Evolutionary conservation across 139 green algal genomes (phyloP).

Genomic region (Chlorella vulgaris): DNA sequence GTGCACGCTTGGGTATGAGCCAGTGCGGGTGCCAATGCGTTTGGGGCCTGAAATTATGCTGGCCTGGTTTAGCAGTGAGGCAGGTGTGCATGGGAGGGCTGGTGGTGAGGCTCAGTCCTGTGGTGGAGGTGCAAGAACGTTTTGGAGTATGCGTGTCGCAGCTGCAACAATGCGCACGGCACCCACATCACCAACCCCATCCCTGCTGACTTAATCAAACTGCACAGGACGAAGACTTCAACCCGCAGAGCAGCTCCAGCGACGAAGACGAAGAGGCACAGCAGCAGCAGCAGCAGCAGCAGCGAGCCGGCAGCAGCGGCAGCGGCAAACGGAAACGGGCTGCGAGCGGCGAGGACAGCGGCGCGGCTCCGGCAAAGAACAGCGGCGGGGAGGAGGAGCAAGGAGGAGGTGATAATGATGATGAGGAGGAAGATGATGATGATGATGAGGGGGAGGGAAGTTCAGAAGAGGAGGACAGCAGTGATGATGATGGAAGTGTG

Average conservation of each 20-base stretch:
- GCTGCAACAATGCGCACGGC: neutral
- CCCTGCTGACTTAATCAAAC: no score
- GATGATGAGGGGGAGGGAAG: slow-evolving; percentile 12
- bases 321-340: neutral
- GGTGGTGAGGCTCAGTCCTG: no score
- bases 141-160: no score
- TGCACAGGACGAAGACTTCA: slow-evolving; percentile 43
- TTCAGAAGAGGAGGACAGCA: neutral
- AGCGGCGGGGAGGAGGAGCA: no score
- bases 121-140: no score
- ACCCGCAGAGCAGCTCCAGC: slow-evolving; percentile 23
- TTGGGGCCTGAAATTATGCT: no score
- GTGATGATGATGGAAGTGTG: slow-evolving; percentile 23
- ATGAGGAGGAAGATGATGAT: slow-evolving; percentile 14
- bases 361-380: no score
- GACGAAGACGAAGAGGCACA: slow-evolving; percentile 34
- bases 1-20: no score
- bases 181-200: no score
- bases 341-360: neutral
- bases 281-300: neutral
- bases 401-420: neutral
- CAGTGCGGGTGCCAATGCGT: no score
- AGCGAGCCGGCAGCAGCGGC: neutral
- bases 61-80: no score
- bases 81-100: no score